These are phyloP conservation scores for Aspergillus viridinutans DNA, from an alignment of 2,329 filamentous ascomycete genomes.

Conservation along the genomic window DNA sequence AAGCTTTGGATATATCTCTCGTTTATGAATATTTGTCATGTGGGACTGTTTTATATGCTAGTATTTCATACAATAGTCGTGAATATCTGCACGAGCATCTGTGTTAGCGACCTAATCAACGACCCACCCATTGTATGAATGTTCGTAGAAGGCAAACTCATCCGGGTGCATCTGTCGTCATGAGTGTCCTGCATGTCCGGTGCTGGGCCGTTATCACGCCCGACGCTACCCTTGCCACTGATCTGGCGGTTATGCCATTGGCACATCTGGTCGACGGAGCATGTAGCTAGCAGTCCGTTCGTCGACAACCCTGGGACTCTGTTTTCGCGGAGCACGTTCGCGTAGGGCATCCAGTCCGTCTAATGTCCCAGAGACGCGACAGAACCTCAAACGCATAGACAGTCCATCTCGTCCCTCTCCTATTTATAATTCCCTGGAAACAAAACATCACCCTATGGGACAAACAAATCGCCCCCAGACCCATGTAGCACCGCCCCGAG, in stretches of 20 bases:
- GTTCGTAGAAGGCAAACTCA: not conserved
- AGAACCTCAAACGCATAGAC: no score
- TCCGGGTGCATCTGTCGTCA: not conserved
- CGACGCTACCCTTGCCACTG: no score
- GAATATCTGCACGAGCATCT: not conserved
- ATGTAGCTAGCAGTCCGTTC: not conserved
- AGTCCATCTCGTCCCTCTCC: not conserved
- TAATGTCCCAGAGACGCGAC: no score
- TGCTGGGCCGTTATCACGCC: no score
- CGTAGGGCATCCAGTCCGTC: no score
- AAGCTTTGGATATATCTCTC: not conserved
- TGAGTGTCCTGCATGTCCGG: not conserved
- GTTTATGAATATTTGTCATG: not conserved
- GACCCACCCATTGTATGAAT: not conserved
- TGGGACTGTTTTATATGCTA: not conserved
- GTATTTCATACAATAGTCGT: not conserved
- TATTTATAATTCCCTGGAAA: not conserved
- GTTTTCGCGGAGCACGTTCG: not conserved
- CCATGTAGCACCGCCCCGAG: slow-evolving; percentile 32
- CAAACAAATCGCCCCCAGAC: slow-evolving; percentile 33
- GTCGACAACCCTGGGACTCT: not conserved
- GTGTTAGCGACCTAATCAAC: not conserved
- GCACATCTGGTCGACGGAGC: not conserved
- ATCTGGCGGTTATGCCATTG: not conserved
- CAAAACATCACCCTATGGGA: slow-evolving; percentile 12